Base-by-base conservation (phyloP, 2,329 filamentous ascomycete genomes). In the Stagonosporopsis tanaceti region DNA sequence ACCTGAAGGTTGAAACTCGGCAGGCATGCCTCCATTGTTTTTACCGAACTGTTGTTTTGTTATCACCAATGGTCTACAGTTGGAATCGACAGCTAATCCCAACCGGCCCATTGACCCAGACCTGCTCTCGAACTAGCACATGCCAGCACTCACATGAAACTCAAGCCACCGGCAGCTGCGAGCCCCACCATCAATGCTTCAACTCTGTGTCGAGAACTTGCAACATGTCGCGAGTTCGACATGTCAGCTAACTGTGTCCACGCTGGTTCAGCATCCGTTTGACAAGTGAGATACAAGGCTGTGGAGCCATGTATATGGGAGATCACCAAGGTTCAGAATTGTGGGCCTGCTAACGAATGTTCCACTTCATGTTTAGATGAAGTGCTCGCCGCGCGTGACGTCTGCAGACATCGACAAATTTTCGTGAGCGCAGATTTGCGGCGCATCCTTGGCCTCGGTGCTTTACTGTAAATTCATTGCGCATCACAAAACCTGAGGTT, bases 111-210 rank as follows among this genome's bases (percentile, higher is more conserved):
- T n/a, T n/a, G n/a, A n/a, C n/a, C n/a, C n/a, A n/a, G n/a, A n/a
- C n/a, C n/a, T 20, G 20, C 20, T 20, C 15, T 35, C 7, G 6
- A 4, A 15, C 20, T 11, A 32, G 17, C 45, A 48, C 25, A 32
- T 42, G 32, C 25, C 46, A 59, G 51, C 58, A 48, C 25, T 44
- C 12, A 46, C 47, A 14, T 65, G 65, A 68, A 67, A 67, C 64
- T 70, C 70, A 70, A 68, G 61, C 69, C 70, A 71, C 66, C 61
- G 11, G 64, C 59, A 38, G 54, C 35, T 54, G 64, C 39, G n/a
- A 35, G 22, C 47, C 39, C 20, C 35, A 35, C 41, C 34, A 46
- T 51, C 34, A 30, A 3, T 57, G 59, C 66, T 57, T 67, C 66
- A 70, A 41, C 47, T 37, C 22, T 50, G 61, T 61, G 57, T 63